Percentiles rank a stretch among this genome's conserved stretches.
Evolutionary conservation across 78 protist species (phyloP).

Genomic region (Monosiga brevicollis): DNA sequence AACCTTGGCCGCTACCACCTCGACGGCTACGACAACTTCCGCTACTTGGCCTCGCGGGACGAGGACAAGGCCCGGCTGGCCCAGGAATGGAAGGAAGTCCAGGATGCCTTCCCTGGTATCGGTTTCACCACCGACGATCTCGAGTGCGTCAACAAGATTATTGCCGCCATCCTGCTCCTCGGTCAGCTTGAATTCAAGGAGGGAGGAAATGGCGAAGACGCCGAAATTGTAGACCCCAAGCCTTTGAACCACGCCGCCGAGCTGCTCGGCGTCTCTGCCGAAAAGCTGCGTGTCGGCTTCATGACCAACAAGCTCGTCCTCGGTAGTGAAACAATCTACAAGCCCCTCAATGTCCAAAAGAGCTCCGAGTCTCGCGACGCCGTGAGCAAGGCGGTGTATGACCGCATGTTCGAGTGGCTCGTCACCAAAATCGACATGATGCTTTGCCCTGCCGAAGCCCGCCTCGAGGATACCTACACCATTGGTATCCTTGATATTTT

Average conservation of each 20-base stretch:
- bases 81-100: neutral
- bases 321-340: neutral
- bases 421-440: conserved; percentile 30
- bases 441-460: conserved; percentile 13
- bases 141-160: neutral
- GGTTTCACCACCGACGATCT: neutral
- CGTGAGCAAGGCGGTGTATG: conserved; percentile 64
- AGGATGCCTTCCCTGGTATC: neutral
- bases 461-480: neutral
- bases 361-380: conserved; percentile 47
- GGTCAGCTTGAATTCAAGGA: conserved; percentile 44
- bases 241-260: neutral
- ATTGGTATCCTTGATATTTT: conserved; percentile 92
- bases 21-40: conserved; percentile 11
- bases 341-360: neutral
- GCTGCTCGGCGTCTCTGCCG: neutral
- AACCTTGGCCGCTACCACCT: neutral
- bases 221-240: neutral
- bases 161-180: conserved; percentile 44
- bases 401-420: conserved; percentile 59
- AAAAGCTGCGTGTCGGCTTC: neutral
- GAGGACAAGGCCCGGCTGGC: neutral
- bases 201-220: neutral
- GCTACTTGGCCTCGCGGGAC: conserved; percentile 30
- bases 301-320: neutral